Evolutionary conservation across 2,329 filamentous ascomycete genomes (phyloP).

Genomic region (Geoglossum cookeanum): DNA sequence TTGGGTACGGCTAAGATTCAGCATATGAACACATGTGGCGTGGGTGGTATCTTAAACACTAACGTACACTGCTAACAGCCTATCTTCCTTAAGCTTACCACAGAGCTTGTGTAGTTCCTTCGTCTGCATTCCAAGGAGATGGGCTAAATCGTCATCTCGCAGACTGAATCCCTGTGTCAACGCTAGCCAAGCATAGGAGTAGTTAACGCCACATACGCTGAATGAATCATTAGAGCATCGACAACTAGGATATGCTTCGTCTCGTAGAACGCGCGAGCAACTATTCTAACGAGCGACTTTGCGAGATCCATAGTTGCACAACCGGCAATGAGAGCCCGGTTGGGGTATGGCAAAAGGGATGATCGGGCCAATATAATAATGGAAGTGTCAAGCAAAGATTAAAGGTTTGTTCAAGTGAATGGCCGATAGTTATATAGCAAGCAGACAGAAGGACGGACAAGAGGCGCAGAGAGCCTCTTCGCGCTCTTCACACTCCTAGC

Average conservation of each 20-base stretch:
- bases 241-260: constrained; percentile 67
- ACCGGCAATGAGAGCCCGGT: not conserved
- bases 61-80: constrained; percentile 60
- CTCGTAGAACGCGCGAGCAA: constrained; percentile 70
- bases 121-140: constrained; percentile 71
- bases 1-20: constrained; percentile 8
- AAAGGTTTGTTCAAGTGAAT: too few relatives aligned
- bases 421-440: too few relatives aligned
- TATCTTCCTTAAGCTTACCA: constrained; percentile 67
- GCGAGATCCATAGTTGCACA: constrained; percentile 38
- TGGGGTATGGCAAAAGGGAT: too few relatives aligned
- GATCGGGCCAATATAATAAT: too few relatives aligned
- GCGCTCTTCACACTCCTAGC: too few relatives aligned
- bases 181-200: constrained; percentile 3
- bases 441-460: too few relatives aligned
- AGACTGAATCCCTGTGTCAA: constrained; percentile 29
- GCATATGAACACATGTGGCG: constrained; percentile 4
- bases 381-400: too few relatives aligned
- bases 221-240: constrained; percentile 60
- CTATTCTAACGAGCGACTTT: constrained; percentile 67
- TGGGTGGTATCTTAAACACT: constrained; percentile 2
- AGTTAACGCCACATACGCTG: constrained; percentile 31
- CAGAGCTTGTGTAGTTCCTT: constrained; percentile 86
- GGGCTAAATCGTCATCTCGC: constrained; percentile 71
- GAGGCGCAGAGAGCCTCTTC: too few relatives aligned